phyloP scores from a whole-genome alignment of 768 basidiomycete species.

The Lactarius hengduanensis region DNA sequence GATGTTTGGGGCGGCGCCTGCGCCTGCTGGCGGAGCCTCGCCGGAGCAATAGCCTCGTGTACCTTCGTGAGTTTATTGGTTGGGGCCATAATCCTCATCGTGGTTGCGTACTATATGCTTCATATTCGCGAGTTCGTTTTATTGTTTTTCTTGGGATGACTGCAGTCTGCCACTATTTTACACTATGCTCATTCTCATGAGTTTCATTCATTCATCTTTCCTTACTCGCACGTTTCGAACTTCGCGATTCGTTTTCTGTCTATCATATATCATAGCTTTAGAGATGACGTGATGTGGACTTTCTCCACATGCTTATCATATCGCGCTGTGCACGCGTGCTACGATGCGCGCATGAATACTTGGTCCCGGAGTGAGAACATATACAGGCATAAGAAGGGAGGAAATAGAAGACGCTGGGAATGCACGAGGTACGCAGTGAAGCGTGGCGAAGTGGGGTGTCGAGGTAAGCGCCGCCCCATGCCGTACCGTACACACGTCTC shows the following conservation, averaged over 20 bases:
- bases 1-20: slow-evolving; percentile 82
- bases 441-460: not conserved
- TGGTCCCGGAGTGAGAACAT: not conserved
- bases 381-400: no score
- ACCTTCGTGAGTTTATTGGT: no score
- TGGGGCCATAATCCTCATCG: not conserved
- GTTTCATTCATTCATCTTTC: not conserved
- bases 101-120: not conserved
- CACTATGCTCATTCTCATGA: no score
- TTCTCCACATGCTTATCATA: not conserved
- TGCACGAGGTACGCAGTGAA: not conserved
- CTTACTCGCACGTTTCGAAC: not conserved
- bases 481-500: not conserved
- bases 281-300: not conserved
- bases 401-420: not conserved
- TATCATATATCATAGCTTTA: no score
- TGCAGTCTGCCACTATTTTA: no score
- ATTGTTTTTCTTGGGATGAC: no score
- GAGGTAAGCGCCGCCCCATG: not conserved
- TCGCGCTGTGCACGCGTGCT: not conserved
- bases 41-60: not conserved
- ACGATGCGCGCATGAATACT: not conserved
- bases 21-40: no score
- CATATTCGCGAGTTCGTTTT: not conserved
- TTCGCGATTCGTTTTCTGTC: not conserved